Evolutionary conservation across 345 rosid genomes (phyloP), one percentile per base, ranked within the genome.

Genomic region (Passiflora organensis): DNA sequence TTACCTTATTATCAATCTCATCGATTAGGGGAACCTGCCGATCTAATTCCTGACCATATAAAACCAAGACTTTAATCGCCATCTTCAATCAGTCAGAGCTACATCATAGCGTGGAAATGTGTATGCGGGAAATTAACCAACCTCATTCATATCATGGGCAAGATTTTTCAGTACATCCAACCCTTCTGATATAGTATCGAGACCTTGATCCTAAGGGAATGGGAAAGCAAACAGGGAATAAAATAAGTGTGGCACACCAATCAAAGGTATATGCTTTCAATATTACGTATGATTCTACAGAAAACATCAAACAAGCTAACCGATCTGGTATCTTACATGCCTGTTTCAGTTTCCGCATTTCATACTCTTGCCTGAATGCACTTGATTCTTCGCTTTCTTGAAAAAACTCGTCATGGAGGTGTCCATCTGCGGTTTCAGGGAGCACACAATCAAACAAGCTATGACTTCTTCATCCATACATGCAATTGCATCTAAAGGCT

Each of bases 1-100:
- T 65, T 69, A 87, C 91, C 89, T 85, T 85, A 36, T 82, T 67
- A 41, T 83, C 97, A 56, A 87, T 91, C 64, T 91, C 91, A 55
- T 80, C 96, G 65, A 83, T 74, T 52, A 86, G 60, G 24, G 89
- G 97, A 59, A 82, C 89, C 78, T 86, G 95, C 72, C 82, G 72
- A 41, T 85, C 96, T 75, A 85, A 46, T 69, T 83, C 93, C 96
- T 87, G 80, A 41, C 52, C 21, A 70, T 13, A 59, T 18, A 13
- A 22, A 59, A 59, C 6, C 20, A 13, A 63, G 17, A 55, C 54
- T 41, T 32, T 67, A 38, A 50, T 18, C 2, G 12, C 24, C 5
- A 1, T 25, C 43, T 14, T 16, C 36, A 28, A 44, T 38, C 14
- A 25, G 38, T 32, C 59, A 18, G 51, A n/a, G 51, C 17, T 44